Evolutionary conservation across 352 stramenopile species (phyloP), one percentile per base, ranked within the genome.

Genomic region (Pythium rishiriense): DNA sequence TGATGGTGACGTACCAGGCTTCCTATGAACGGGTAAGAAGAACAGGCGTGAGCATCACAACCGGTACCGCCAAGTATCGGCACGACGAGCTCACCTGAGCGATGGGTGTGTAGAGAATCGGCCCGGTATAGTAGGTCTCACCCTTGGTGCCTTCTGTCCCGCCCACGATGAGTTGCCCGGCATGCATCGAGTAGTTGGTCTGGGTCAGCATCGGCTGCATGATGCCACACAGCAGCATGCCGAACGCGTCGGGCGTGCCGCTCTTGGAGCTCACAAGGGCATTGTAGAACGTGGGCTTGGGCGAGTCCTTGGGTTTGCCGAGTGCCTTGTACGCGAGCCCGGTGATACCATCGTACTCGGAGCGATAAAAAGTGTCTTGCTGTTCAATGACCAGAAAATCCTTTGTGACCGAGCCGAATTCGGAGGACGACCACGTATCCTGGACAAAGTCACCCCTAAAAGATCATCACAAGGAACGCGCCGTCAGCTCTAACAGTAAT

Each of bases 81-180:
- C 37, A n/a, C 37, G 37, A 21, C 37, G 12, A 21, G 46, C 70
- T 28, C 52, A 86, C 82, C 60, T 78, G 68, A 37, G 72, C 83
- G 52, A 94, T 87, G 1, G 86, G 86, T 3, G 86, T 85, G 61
- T 90, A 93, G n/a, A 91, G 64, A 69, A 94, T 90, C n/a, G 75
- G 58, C 2, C 80, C 86, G 0, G 56, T 75, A 53, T 88, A 91
- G 55, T 87, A 90, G 7, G 60, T 60, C 61, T 89, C 74, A 47
- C 76, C 83, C 12, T 83, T 65, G 9, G 71, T 67, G 15, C 81
- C 78, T 69, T 87, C 70, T 7, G 68, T 85, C 15, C 86, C 86
- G 2, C 86, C 86, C 48, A 94, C 70, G 25, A 91, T 45, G 31
- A 92, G 63, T 35, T 88, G 76, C 7, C 82, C 83, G 8, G 80